Evolutionary conservation across 306 rosid genomes (phyloP).

Genomic region (Pyrus betulifolia): DNA sequence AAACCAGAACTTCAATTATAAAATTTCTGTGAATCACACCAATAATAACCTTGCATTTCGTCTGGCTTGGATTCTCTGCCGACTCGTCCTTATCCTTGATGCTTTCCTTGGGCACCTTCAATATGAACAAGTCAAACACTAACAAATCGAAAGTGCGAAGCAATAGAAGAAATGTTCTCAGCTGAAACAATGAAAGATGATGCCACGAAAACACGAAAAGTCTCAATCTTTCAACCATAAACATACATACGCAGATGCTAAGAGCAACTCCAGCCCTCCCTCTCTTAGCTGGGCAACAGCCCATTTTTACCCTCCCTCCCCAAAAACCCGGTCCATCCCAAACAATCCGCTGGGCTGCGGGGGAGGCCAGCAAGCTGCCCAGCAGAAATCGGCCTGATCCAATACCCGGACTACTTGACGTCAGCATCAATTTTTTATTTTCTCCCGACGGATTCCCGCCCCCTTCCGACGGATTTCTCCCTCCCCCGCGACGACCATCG

Average conservation of each 20-base stretch:
- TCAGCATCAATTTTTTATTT: no score
- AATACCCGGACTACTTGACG: no score
- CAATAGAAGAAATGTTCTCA: not conserved
- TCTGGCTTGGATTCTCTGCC: slow-evolving; percentile 41
- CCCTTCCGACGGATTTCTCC: no score
- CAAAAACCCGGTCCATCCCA: no score
- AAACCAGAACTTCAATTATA: not conserved
- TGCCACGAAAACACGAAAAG: not conserved
- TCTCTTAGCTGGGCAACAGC: no score
- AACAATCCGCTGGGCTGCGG: no score
- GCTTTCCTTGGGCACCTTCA: slow-evolving; percentile 54
- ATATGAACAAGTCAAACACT: slow-evolving; percentile 10
- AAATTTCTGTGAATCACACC: slow-evolving; percentile 13
- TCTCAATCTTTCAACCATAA: not conserved
- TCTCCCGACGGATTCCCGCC: no score
- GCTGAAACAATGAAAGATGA: not conserved
- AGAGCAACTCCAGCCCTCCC: not conserved
- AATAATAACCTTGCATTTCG: slow-evolving; percentile 84
- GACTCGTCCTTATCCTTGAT: slow-evolving; percentile 47
- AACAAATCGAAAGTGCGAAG: slow-evolving; percentile 15
- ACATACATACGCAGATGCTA: not conserved
- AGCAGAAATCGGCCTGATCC: no score
- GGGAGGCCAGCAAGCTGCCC: no score
- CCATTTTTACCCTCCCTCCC: no score
- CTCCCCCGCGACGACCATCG: no score